These are phyloP conservation scores for Cnidoscolus chayamansa DNA, from an alignment of 441 rosid genomes.

Conservation along the genomic window DNA sequence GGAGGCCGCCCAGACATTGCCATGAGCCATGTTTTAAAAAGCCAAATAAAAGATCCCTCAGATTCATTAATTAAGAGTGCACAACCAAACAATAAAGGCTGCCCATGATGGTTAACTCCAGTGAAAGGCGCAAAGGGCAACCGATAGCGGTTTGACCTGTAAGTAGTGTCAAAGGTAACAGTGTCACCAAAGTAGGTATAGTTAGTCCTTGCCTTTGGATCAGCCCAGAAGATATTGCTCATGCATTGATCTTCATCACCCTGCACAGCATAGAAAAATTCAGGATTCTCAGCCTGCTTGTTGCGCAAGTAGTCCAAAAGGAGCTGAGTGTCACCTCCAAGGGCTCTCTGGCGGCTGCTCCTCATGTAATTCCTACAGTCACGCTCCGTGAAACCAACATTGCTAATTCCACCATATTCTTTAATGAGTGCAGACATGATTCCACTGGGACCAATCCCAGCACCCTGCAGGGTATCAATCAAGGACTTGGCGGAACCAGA, in stretches of 20 bases:
- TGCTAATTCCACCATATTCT: slow-evolving; percentile 93
- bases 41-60: slow-evolving; percentile 80
- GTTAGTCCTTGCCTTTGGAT: slow-evolving; percentile 64
- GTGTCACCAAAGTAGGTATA: slow-evolving; percentile 77
- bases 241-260: slow-evolving; percentile 66
- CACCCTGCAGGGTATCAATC: slow-evolving; percentile 72
- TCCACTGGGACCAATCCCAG: slow-evolving; percentile 82
- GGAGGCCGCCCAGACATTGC: slow-evolving; percentile 76
- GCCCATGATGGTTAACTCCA: slow-evolving; percentile 93
- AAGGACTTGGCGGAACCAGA: slow-evolving; percentile 80
- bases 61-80: slow-evolving; percentile 79
- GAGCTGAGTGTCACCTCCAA: slow-evolving; percentile 77
- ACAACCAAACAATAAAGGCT: slow-evolving; percentile 82
- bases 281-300: slow-evolving; percentile 50
- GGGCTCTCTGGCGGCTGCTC: slow-evolving; percentile 68
- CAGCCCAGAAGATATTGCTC: slow-evolving; percentile 92
- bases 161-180: slow-evolving; percentile 82
- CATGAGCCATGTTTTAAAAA: slow-evolving; percentile 74
- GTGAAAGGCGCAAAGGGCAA: slow-evolving; percentile 91
- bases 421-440: slow-evolving; percentile 82
- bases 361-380: slow-evolving; percentile 94
- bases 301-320: slow-evolving; percentile 65
- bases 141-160: slow-evolving; percentile 71
- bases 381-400: slow-evolving; percentile 92
- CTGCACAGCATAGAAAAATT: slow-evolving; percentile 73